Conservation (phyloP, 2,329 filamentous ascomycete genomes). For the Drechslera avenae region DNA sequence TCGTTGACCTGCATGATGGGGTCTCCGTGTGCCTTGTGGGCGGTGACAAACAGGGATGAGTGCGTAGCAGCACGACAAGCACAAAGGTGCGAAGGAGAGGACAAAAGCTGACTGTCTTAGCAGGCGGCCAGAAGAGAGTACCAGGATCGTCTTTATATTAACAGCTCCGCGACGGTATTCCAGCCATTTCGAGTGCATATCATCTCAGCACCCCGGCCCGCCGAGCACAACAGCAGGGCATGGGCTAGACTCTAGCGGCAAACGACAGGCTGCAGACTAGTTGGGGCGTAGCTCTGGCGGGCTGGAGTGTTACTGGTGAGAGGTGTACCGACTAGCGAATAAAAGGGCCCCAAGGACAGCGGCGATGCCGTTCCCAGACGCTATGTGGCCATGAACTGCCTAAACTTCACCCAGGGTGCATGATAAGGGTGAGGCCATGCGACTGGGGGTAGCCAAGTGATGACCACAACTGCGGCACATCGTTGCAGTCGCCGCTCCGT, state of each 20-base stretch:
- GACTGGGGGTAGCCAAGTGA: conserved; percentile 9
- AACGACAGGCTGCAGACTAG: conserved; percentile 17
- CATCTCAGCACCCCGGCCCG: background rate
- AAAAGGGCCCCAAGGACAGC: conserved; percentile 14
- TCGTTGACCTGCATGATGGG: conserved; percentile 32
- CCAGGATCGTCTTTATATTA: conserved; percentile 36
- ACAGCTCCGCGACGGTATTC: conserved; percentile 16
- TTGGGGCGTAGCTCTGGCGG: conserved; percentile 18
- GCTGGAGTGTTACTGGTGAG: conserved; percentile 24
- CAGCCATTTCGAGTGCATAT: conserved; percentile 16
- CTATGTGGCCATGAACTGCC: conserved; percentile 21
- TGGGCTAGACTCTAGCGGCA: conserved; percentile 20
- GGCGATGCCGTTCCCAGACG: conserved; percentile 20
- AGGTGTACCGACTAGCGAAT: conserved; percentile 26
- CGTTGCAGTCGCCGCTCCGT: conserved; percentile 21
- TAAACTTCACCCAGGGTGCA: conserved; percentile 19
- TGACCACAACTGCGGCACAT: background rate
- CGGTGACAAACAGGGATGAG: background rate
- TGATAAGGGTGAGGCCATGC: conserved; percentile 32
- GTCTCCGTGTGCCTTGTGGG: background rate
- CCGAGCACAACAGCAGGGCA: background rate
- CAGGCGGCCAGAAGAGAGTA: conserved; percentile 19
- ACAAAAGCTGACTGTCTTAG: conserved; percentile 23
- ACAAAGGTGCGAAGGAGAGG: conserved; percentile 21
- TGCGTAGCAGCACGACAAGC: conserved; percentile 16